A percentile compares a stretch with the other conserved stretches of the same genome.
Evolutionary conservation across 768 basidiomycete genomes (phyloP).

Genomic region (Rhizopogon rudus): DNA sequence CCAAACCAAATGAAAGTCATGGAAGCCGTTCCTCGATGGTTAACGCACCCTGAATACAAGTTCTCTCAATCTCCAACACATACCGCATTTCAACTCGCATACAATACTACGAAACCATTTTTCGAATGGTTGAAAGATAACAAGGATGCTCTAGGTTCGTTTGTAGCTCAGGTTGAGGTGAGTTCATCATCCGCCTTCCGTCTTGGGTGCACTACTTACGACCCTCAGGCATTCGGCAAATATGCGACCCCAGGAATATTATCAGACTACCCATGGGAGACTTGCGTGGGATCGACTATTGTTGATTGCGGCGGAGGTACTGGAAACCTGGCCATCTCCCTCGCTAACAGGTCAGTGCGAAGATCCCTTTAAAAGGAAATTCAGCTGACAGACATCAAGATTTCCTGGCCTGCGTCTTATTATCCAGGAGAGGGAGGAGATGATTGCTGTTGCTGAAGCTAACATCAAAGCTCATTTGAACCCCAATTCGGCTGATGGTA

Average conservation of each 20-base stretch:
- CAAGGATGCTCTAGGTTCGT: neutral
- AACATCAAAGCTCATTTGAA: slow-evolving; percentile 24
- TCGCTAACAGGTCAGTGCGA: too few species aligned
- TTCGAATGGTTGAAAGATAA: slow-evolving; percentile 19
- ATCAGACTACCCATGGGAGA: slow-evolving; percentile 36
- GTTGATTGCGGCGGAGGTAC: slow-evolving; percentile 29
- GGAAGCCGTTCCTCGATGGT: slow-evolving; percentile 5
- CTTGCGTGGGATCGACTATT: slow-evolving; percentile 30
- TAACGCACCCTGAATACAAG: slow-evolving; percentile 14
- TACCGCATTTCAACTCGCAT: slow-evolving; percentile 34
- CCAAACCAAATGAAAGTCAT: slow-evolving; percentile 11
- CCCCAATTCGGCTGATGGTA: slow-evolving; percentile 25
- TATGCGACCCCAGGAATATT: slow-evolving; percentile 29
- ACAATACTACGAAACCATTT: slow-evolving; percentile 31
- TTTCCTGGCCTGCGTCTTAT: slow-evolving; percentile 19
- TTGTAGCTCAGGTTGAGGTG: too few species aligned
- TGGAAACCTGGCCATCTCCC: too few species aligned
- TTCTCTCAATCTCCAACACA: slow-evolving; percentile 10
- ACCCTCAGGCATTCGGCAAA: slow-evolving; percentile 1
- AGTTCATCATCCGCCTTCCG: too few species aligned
- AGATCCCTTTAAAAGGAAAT: slow-evolving; percentile 15
- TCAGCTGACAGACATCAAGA: neutral
- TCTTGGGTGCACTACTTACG: too few species aligned
- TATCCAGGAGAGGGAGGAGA: slow-evolving; percentile 32
- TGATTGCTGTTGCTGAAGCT: neutral